phyloP scores from a whole-genome alignment of 805 yeast species.

The Pichia exigua region DNA sequence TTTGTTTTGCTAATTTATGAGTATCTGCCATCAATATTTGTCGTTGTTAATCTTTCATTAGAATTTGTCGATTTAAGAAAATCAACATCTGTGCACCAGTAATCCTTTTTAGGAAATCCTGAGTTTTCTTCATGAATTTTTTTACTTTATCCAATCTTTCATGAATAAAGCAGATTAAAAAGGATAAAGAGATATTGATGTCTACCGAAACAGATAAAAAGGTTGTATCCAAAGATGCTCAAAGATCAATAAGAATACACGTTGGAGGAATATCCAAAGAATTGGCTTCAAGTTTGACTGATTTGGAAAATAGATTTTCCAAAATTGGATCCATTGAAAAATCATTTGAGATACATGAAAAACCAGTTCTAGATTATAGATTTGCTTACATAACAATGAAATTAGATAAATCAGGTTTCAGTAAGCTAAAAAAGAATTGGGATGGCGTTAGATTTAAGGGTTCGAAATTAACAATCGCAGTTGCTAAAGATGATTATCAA shows the following conservation, averaged over 20 bases:
- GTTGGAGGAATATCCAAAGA: conserved; percentile 60
- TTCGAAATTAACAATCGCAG: conserved; percentile 47
- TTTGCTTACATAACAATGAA: conserved; percentile 65
- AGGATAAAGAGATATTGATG: not conserved
- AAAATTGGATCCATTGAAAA: conserved; percentile 52
- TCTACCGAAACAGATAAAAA: not conserved
- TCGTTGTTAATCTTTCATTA: not conserved
- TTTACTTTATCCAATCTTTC: not conserved
- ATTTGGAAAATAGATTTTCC: conserved; percentile 46
- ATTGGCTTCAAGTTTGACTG: conserved; percentile 37
- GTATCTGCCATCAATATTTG: not conserved
- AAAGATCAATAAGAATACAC: conserved; percentile 32
- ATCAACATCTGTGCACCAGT: conserved; percentile 1
- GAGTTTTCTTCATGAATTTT: not conserved
- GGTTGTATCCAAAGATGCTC: not conserved
- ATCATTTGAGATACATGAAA: conserved; percentile 46
- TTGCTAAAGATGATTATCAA: conserved; percentile 52
- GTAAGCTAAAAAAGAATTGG: conserved; percentile 46
- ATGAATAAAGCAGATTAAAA: not conserved
- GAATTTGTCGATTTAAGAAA: not conserved
- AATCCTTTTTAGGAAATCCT: not conserved
- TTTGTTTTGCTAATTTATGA: not conserved
- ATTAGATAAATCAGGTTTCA: conserved; percentile 37
- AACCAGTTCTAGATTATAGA: conserved; percentile 42
- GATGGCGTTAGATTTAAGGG: conserved; percentile 77